Evolutionary conservation across 2,329 filamentous ascomycete genomes (phyloP), one percentile per base, ranked within the genome.

Genomic region (Hymenoscyphus fructigenus): DNA sequence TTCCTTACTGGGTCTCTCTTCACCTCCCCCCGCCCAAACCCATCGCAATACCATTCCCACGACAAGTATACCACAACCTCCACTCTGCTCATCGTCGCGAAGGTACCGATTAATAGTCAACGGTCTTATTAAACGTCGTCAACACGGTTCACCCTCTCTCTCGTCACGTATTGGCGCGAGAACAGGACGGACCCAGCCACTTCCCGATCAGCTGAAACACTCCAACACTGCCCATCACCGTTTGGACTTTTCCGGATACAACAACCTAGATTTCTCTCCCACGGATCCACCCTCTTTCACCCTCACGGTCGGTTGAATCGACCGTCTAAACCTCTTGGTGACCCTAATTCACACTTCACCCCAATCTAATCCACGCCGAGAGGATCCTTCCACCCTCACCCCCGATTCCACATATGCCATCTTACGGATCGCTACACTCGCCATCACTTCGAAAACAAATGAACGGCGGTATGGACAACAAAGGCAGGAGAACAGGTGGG

Each of bases 401-500:
- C 38, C 34, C 62, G 59, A 60, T 58, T 61, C 65, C 70, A 68
- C 67, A 61, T 72, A 92, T 92, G 89, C 89, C 87, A 82, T 83
- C 85, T 69, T 91, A 91, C 88, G 87, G 86, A 77, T 91, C 88
- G 70, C 80, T 88, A 67, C 82, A 85, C 76, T 91, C 90, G 74
- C 90, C 90, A 74, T 93, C 91, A 72, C 81, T 92, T 75, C 83
- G 82, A 79, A 93, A 92, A 88, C 92, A 92, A 90, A 90, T 93
- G 90, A 90, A 93, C 83, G 83, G 87, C 77, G 85, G 85, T 70
- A 83, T 86, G 76, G 80, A 88, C 75, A 81, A 81, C 70, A 79
- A 72, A 70, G 71, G 79, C 62, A 78, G 83, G 75, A 82, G 84
- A 75, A 82, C 78, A 75, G 81, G 81, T 61, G 75, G 74, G 65